phyloP scores from a whole-genome alignment of 257 asterid genomes.

The Solanum pennellii region DNA sequence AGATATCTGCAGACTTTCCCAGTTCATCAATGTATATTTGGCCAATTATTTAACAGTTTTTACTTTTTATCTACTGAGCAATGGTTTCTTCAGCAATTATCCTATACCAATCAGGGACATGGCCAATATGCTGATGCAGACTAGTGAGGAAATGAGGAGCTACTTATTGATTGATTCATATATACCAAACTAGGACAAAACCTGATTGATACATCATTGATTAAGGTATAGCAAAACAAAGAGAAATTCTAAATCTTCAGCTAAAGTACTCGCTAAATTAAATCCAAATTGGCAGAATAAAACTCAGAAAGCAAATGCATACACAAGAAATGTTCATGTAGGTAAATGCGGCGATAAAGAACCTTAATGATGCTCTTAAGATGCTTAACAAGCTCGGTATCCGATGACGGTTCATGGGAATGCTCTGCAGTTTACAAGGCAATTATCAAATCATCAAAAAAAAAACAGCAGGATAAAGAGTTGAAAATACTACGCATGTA shows the following conservation, averaged over 20 bases:
- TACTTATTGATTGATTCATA: background rate
- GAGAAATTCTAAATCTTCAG: background rate
- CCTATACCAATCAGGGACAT: background rate
- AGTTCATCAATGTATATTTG: background rate
- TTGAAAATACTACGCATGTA: background rate
- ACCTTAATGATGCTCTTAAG: conserved; percentile 80
- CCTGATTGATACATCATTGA: background rate
- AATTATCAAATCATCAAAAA: background rate
- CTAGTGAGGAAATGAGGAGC: background rate
- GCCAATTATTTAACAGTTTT: background rate
- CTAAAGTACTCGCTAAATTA: background rate
- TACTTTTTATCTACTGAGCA: background rate
- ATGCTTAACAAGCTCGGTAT: conserved; percentile 80
- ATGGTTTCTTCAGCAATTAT: background rate
- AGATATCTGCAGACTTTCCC: background rate
- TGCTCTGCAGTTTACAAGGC: conserved; percentile 45
- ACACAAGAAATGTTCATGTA: background rate
- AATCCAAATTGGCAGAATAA: background rate
- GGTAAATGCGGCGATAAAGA: background rate
- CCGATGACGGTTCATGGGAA: conserved; percentile 52
- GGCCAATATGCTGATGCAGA: background rate
- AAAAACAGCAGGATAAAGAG: background rate
- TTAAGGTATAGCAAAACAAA: background rate
- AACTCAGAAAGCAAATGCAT: background rate
- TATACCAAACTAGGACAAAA: background rate